Percentiles rank a stretch among this genome's conserved stretches.
Conservation (phyloP, 2,329 filamentous ascomycete species). For the Tolypocladium tundrense region DNA sequence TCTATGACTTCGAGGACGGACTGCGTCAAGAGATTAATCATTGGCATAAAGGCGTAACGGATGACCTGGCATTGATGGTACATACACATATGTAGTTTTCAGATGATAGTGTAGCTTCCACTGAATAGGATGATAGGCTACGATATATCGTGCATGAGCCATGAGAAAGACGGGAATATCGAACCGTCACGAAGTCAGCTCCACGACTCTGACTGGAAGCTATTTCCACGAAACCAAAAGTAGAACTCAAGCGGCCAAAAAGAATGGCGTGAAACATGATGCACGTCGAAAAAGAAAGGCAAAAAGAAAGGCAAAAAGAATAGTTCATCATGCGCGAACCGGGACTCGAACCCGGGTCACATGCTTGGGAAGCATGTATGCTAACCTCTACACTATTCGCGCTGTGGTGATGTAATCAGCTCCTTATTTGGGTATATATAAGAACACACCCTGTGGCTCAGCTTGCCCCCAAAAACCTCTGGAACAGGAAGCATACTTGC, state of each 20-base stretch:
- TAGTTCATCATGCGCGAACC: constrained; percentile 13
- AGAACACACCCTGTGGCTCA: fast-evolving
- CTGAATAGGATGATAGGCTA: background rate
- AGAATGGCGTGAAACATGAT: background rate
- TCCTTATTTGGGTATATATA: background rate
- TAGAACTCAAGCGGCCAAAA: background rate
- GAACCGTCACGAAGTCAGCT: background rate
- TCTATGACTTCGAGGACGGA: background rate
- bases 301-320: constrained; percentile 2
- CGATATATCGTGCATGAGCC: background rate
- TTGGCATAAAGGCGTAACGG: constrained; percentile 1
- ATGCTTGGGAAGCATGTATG: constrained; percentile 28
- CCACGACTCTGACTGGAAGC: background rate
- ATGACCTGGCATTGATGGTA: background rate
- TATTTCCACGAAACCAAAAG: background rate
- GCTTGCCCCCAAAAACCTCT: fast-evolving
- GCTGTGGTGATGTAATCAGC: constrained; percentile 10
- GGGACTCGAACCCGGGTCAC: constrained; percentile 27
- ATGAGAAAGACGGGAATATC: background rate
- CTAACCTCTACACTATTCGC: constrained; percentile 27
- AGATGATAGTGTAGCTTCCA: background rate
- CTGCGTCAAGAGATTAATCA: background rate
- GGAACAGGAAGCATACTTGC: background rate
- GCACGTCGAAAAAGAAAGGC: constrained; percentile 2
- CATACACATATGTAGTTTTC: background rate